These are phyloP conservation scores for Spathaspora jeffriesii DNA, from an alignment of 1,139 yeast species.

Conservation along the genomic window DNA sequence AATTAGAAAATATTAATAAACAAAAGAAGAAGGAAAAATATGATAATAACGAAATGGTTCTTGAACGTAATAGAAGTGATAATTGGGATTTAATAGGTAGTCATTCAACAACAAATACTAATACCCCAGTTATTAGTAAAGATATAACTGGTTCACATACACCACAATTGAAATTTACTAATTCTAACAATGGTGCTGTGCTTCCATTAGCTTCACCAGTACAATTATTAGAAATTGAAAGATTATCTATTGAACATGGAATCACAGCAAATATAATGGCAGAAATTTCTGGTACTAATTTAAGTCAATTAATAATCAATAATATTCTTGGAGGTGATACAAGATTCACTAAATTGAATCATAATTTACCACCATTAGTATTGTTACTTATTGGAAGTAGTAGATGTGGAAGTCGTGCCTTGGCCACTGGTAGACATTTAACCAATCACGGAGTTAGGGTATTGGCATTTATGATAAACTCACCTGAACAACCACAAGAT, in stretches of 20 bases:
- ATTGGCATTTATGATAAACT: constrained; percentile 51
- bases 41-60: constrained; percentile 75
- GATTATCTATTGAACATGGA: constrained; percentile 57
- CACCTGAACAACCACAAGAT: background rate
- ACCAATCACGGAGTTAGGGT: constrained; percentile 75
- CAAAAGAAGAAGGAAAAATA: constrained; percentile 48
- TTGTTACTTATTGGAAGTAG: constrained; percentile 72
- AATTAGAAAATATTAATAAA: constrained; percentile 28
- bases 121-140: constrained; percentile 7
- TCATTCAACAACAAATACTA: constrained; percentile 7
- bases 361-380: constrained; percentile 79
- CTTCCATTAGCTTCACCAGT: constrained; percentile 77
- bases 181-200: constrained; percentile 20
- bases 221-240: constrained; percentile 79
- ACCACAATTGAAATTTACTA: constrained; percentile 19
- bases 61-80: constrained; percentile 49
- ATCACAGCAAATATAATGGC: constrained; percentile 47
- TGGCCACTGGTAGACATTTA: constrained; percentile 80
- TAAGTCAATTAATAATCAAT: constrained; percentile 56
- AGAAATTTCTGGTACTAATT: constrained; percentile 76
- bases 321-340: constrained; percentile 69
- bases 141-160: constrained; percentile 1
- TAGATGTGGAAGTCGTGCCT: constrained; percentile 72
- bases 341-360: constrained; percentile 57
- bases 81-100: constrained; percentile 55